Conservation (phyloP, 768 basidiomycete species). For the Podaxis rugospora region DNA sequence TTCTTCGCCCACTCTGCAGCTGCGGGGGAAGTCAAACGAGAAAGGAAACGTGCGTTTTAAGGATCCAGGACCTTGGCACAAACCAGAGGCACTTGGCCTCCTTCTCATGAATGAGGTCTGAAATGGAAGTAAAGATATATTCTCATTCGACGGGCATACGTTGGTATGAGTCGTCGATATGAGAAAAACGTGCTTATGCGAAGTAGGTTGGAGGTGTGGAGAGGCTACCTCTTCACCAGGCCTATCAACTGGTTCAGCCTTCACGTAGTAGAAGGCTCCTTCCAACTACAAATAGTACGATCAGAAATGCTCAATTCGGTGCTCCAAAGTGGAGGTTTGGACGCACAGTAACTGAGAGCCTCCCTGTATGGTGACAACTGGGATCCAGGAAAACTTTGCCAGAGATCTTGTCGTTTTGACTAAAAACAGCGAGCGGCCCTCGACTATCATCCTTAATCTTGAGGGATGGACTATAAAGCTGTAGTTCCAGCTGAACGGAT, state of each 20-base stretch:
- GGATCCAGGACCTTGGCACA: constrained; percentile 28
- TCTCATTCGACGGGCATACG: constrained; percentile 31
- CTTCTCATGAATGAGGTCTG: constrained; percentile 41
- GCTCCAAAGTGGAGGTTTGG: background rate
- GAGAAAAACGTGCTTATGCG: constrained; percentile 45
- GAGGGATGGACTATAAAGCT: constrained; percentile 58
- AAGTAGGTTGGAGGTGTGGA: constrained; percentile 10
- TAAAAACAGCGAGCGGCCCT: constrained; percentile 50
- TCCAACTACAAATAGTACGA: constrained; percentile 49
- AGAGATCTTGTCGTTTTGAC: constrained; percentile 53
- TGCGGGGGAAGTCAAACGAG: constrained; percentile 50
- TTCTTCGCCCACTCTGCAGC: constrained; percentile 47
- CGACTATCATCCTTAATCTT: constrained; percentile 33
- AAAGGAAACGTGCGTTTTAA: constrained; percentile 44
- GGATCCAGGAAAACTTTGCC: constrained; percentile 59
- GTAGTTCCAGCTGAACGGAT: constrained; percentile 53
- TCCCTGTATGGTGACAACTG: constrained; percentile 47
- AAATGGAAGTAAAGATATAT: constrained; percentile 32
- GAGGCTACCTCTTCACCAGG: constrained; percentile 16
- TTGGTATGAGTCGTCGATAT: constrained; percentile 40
- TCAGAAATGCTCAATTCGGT: background rate
- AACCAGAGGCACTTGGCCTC: constrained; percentile 38
- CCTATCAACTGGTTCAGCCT: constrained; percentile 19
- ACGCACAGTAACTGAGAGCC: constrained; percentile 51
- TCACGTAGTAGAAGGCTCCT: constrained; percentile 49